These are phyloP conservation scores for Eutrema japonicum DNA, from an alignment of 345 rosid genomes.

Conservation along the genomic window DNA sequence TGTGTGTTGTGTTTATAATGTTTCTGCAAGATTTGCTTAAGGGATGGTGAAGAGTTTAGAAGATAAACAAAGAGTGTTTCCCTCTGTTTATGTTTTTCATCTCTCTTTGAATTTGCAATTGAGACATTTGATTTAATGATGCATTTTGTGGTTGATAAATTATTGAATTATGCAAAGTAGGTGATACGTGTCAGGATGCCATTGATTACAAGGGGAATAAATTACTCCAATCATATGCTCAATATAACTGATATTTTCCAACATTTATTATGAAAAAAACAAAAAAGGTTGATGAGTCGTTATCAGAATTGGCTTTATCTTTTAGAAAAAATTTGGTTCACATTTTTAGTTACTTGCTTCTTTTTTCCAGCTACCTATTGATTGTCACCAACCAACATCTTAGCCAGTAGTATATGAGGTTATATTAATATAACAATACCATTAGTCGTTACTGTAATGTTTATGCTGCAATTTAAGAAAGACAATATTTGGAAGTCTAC, in stretches of 20 bases:
- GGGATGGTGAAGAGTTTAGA: slow-evolving; percentile 13
- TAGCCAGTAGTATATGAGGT: slow-evolving; percentile 7
- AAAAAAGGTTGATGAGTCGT: slow-evolving; percentile 35
- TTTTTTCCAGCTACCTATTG: slow-evolving; percentile 31
- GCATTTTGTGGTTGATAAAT: slow-evolving; percentile 9
- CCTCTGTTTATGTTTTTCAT: slow-evolving; percentile 38
- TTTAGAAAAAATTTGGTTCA: slow-evolving; percentile 34
- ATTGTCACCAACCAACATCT: slow-evolving; percentile 38
- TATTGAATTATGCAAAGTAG: slow-evolving; percentile 11
- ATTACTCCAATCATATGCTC: slow-evolving; percentile 34
- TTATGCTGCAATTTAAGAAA: slow-evolving; percentile 10
- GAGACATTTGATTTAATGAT: slow-evolving; percentile 36
- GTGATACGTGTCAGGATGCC: slow-evolving; percentile 26
- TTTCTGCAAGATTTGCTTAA: slow-evolving; percentile 40
- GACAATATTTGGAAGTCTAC: slow-evolving; percentile 2
- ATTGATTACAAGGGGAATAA: slow-evolving; percentile 23
- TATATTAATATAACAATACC: neutral
- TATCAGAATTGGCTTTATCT: slow-evolving; percentile 36
- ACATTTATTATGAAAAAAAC: neutral
- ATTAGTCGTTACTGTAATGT: neutral
- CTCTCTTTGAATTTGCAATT: slow-evolving; percentile 38
- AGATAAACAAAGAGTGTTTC: slow-evolving; percentile 38
- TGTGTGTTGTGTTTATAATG: slow-evolving; percentile 41
- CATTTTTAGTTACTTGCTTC: slow-evolving; percentile 16
- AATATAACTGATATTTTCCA: slow-evolving; percentile 12